phyloP scores from a whole-genome alignment of 2,329 filamentous ascomycete species.

The Tolypocladium tropicale region DNA sequence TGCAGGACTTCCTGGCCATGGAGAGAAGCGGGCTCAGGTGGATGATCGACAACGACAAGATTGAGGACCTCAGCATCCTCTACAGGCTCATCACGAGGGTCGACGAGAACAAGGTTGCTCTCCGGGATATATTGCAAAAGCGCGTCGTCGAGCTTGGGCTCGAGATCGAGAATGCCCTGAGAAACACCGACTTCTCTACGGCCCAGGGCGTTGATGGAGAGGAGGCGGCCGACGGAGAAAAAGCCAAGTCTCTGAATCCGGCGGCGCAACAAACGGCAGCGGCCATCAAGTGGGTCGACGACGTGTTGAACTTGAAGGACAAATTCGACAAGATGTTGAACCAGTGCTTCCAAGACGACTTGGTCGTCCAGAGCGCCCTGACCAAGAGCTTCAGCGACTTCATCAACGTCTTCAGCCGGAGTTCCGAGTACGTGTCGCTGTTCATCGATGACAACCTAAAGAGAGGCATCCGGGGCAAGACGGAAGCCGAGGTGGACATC shows the following conservation, averaged over 20 bases:
- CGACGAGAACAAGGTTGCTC: conserved; percentile 59
- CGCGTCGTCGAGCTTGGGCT: conserved; percentile 71
- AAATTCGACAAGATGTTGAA: conserved; percentile 79
- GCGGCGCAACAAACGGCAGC: conserved; percentile 74
- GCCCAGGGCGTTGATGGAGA: conserved; percentile 31
- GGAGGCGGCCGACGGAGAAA: conserved; percentile 33
- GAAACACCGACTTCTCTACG: conserved; percentile 43
- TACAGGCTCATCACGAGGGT: conserved; percentile 72
- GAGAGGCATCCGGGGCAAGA: conserved; percentile 86
- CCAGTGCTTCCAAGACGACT: conserved; percentile 63
- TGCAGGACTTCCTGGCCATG: conserved; percentile 73
- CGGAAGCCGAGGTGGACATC: conserved; percentile 73
- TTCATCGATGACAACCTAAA: conserved; percentile 97
- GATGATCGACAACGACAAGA: conserved; percentile 86
- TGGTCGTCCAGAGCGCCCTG: conserved; percentile 69
- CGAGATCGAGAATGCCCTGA: conserved; percentile 65
- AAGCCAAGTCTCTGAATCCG: conserved; percentile 25
- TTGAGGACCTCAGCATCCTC: conserved; percentile 68
- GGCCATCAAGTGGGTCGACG: conserved; percentile 91
- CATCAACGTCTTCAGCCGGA: conserved; percentile 80
- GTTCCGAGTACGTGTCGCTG: conserved; percentile 86
- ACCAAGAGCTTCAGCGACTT: conserved; percentile 85
- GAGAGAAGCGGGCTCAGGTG: conserved; percentile 73
- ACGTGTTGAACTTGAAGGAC: conserved; percentile 74
- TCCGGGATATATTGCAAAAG: conserved; percentile 61